Percentiles rank a stretch among this genome's conserved stretches.
phyloP scores from a whole-genome alignment of 2,329 filamentous ascomycete genomes.

The Periconia sp. region DNA sequence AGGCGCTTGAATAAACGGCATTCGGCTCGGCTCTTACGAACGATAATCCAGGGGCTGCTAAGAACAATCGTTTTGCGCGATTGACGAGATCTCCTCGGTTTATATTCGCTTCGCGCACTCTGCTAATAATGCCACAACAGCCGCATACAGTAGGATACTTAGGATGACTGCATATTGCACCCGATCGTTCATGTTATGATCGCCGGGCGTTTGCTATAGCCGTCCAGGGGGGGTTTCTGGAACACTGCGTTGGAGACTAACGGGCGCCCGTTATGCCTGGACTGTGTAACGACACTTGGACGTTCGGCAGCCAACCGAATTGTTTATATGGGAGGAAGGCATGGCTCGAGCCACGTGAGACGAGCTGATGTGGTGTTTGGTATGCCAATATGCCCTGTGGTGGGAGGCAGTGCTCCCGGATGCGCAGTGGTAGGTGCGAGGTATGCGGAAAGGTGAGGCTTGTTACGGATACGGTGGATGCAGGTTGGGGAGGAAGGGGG shows the following conservation, averaged over 20 bases:
- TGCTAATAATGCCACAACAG: conserved; percentile 1
- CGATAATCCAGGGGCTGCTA: not conserved
- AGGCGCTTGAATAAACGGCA: not conserved
- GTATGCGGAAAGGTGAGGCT: too few relatives aligned
- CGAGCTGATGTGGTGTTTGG: too few relatives aligned
- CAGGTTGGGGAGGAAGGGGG: too few relatives aligned
- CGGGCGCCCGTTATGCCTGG: not conserved
- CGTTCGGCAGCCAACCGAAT: not conserved
- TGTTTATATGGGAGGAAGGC: too few relatives aligned
- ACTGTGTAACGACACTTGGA: not conserved
- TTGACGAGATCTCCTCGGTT: conserved; percentile 1
- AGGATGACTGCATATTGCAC: too few relatives aligned
- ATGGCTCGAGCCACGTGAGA: too few relatives aligned
- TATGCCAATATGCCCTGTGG: too few relatives aligned
- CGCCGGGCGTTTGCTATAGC: conserved; percentile 1
- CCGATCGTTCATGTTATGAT: conserved; percentile 3
- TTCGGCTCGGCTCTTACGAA: not conserved
- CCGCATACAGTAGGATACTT: conserved; percentile 1
- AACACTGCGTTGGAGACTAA: not conserved
- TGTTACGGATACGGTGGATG: too few relatives aligned
- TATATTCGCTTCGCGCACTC: conserved; percentile 2
- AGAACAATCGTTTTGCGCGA: not conserved
- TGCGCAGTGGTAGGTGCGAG: too few relatives aligned
- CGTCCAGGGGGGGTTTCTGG: not conserved
- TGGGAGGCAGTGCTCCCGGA: too few relatives aligned